Base-by-base conservation (phyloP, 192 early-diverging fungal species). In the Ramicandelaber brevisporus region DNA sequence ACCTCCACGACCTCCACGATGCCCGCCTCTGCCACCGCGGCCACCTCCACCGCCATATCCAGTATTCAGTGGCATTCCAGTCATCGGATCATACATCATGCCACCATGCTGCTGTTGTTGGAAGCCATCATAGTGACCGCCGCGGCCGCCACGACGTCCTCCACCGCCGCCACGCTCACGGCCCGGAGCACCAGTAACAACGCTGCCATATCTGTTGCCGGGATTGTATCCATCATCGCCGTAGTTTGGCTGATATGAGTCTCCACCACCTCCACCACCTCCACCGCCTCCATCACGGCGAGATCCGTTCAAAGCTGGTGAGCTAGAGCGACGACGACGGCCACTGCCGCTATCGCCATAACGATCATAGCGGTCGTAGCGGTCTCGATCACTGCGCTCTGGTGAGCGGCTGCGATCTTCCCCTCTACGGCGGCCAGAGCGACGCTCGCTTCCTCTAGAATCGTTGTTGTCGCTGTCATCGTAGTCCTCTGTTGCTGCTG, bases 161-260 rank as follows among this genome's bases (percentile, higher is more conserved):
- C 42, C 43, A 14, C 41, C 37, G 7, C 55, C 54, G 21, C 33
- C 46, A 13, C 50, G 38, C 20, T 86, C 78, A 20, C 77, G n/a
- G 64, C 6, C 73, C 73, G 36, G 83, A 86, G 29, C 82, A 73
- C n/a, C 79, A 79, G 31, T 79, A 63, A 41, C 83, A 86, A 23
- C 60, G 65, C 30, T 85, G 15, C 68, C 61, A 1, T 71, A 67
- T 11, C 66, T 62, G 1, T 27, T 17, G 11, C 48, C 50, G 3
- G 42, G 20, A 13, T 32, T 17, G 20, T 48, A 41, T 11, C 57
- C 44, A 4, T n/a, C 9, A 25, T 25, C 11, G 24, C 8, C 8
- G 24, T 8, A 11, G 24, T 8, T 8, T 2, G 53, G 53, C 37
- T 47, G 50, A 11, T 48, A 44, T 34, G 53, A 56, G 32, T 48